These are phyloP conservation scores for Podospora sp. DNA, from an alignment of 495 filamentous ascomycete species.

Conservation along the genomic window DNA sequence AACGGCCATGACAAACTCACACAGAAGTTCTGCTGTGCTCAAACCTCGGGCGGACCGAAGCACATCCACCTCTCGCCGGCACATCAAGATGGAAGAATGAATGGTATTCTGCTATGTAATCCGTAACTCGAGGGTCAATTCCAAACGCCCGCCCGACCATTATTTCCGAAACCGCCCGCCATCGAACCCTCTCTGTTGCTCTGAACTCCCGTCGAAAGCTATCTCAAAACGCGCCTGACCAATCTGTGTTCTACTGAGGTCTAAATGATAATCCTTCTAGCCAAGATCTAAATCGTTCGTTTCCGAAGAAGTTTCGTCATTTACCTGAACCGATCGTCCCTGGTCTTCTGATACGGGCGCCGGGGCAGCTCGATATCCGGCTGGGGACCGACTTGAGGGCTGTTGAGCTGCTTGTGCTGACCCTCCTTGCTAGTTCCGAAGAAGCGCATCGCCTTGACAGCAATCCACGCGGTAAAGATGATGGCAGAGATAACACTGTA, in stretches of 20 bases:
- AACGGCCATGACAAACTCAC: too few species aligned
- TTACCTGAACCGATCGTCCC: constrained; percentile 3
- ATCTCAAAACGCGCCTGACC: not conserved
- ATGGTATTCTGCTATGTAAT: too few species aligned
- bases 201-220: not conserved
- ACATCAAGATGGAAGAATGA: too few species aligned
- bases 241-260: not conserved
- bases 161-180: not conserved
- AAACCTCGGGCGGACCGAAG: too few species aligned
- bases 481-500: constrained; percentile 63
- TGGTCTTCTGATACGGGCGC: constrained; percentile 16
- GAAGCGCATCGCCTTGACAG: constrained; percentile 22
- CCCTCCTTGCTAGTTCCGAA: not conserved
- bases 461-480: constrained; percentile 49
- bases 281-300: not conserved
- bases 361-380: not conserved
- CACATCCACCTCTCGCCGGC: too few species aligned
- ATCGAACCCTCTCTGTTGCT: not conserved
- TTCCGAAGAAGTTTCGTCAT: not conserved
- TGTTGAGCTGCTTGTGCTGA: not conserved
- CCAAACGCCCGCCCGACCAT: too few species aligned
- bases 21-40: too few species aligned
- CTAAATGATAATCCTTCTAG: not conserved
- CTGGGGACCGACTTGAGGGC: not conserved
- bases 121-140: too few species aligned